Conservation (phyloP, 371 early-diverging fungal genomes). For the Apophysomyces ossiformis region DNA sequence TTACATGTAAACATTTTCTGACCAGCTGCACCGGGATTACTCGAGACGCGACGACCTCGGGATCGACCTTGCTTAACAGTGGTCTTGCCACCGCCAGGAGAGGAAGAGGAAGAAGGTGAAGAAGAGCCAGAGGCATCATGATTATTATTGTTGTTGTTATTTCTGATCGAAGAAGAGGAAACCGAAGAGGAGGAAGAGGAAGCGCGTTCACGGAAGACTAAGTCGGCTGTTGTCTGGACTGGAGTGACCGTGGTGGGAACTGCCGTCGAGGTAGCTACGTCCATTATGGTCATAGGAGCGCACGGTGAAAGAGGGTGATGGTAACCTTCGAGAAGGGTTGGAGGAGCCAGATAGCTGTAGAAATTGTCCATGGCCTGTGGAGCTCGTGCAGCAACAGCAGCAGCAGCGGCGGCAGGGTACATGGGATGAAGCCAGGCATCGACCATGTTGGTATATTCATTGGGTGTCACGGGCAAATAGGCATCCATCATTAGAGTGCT, state of each 20-base stretch:
- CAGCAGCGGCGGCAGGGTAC: not conserved
- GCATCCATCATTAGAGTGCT: slow-evolving; percentile 13
- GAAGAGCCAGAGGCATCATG: not conserved
- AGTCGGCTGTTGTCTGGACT: not conserved
- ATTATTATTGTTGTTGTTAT: not conserved
- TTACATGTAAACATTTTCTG: slow-evolving; percentile 55
- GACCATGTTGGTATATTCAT: slow-evolving; percentile 3
- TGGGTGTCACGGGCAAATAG: slow-evolving; percentile 4
- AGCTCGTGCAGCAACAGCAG: not conserved
- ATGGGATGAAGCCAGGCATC: slow-evolving; percentile 7
- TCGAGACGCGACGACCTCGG: slow-evolving; percentile 53
- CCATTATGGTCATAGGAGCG: slow-evolving; percentile 19
- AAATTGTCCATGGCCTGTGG: not conserved
- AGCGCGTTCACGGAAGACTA: slow-evolving; percentile 13
- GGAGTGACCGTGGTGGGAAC: slow-evolving; percentile 28
- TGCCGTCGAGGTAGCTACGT: slow-evolving; percentile 33
- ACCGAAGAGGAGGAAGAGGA: not conserved
- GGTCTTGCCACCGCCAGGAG: not conserved
- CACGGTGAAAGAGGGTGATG: slow-evolving; percentile 11
- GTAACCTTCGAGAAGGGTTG: not conserved
- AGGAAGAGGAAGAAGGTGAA: not conserved
- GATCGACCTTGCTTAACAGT: slow-evolving; percentile 40
- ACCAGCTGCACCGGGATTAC: slow-evolving; percentile 33
- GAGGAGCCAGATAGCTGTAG: not conserved
- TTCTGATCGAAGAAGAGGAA: not conserved